Evolutionary conservation across 2,329 filamentous ascomycete species (phyloP), one percentile per base, ranked within the genome.

Genomic region (Fusarium algeriense): DNA sequence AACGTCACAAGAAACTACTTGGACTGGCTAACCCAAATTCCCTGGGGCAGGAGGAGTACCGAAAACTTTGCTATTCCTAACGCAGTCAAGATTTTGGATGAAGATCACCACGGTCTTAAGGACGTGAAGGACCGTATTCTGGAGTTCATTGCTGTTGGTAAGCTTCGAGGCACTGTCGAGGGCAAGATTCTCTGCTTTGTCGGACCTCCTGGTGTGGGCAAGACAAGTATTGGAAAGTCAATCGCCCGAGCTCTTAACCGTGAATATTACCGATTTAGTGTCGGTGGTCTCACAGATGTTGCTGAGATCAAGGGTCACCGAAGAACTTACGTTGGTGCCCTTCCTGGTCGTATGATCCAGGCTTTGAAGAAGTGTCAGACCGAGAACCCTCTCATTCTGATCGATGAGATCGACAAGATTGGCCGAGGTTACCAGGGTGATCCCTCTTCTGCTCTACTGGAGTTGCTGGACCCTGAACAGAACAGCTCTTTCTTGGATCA

Each of bases 351-450:
- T 64, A 97, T 99, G 79, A 98, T 99, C 69, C 97, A 99, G 82
- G 96, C 96, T 2, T 85, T 99, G 77, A 99, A 99, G 87, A 99
- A 99, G 82, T 98, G 95, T 80, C 95, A 98, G 83, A 99, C 96
- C 0, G 97, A 99, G 82, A 99, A 99, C 80, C 96, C 96, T 32
- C 86, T 99, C 34, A 94, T 99, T 54, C 84, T 99, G 70, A 98
- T 99, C 72, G 96, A 99, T 79, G 96, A 99, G 80, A 91, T 99
- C 64, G 96, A 99, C 86, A 99, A 99, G 85, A 97, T 99, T 79
- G 96, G 96, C 35, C 91, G 94, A 62, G 96, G 96, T 8, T 96
- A 98, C 79, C 96, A 98, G 82, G 96, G 96, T 30, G 96, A 99
- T 77, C 97, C 97, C 17, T 94, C 96, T 2, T 98, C 95, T 23